Conservation (phyloP, 768 basidiomycete species). For the Mycena sanguinolenta region DNA sequence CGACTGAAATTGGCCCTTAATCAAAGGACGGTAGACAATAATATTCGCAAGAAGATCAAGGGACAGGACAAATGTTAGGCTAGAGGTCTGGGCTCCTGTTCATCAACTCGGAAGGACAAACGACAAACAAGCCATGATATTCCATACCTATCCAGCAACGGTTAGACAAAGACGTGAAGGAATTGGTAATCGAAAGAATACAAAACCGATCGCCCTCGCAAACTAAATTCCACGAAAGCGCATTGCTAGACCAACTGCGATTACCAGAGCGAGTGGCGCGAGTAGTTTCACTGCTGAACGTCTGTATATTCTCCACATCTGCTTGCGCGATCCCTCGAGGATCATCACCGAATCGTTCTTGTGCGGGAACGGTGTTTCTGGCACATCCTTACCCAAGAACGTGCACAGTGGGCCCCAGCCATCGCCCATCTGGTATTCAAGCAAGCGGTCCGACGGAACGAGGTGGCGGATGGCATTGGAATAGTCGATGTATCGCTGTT, state of each 20-base stretch:
- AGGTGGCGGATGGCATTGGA: background rate
- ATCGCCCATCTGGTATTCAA: slow-evolving; percentile 32
- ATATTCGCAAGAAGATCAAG: no score
- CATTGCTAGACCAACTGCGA: background rate
- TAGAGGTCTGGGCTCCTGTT: no score
- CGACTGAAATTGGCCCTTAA: no score
- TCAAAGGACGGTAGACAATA: no score
- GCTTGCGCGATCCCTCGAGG: slow-evolving; percentile 27
- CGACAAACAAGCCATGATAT: no score
- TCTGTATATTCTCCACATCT: slow-evolving; percentile 25
- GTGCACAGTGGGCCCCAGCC: slow-evolving; percentile 25
- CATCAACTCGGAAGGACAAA: no score
- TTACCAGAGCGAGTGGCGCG: background rate
- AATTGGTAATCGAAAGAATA: no score
- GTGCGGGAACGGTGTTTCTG: slow-evolving; percentile 25
- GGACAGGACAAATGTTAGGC: no score
- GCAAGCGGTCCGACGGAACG: background rate
- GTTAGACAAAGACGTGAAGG: no score
- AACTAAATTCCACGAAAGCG: no score
- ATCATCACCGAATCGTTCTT: slow-evolving; percentile 32
- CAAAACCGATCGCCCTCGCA: no score
- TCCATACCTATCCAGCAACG: no score
- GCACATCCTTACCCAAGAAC: slow-evolving; percentile 27
- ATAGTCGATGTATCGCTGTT: slow-evolving; percentile 17
- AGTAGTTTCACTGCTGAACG: background rate